Base-by-base conservation (phyloP, 768 basidiomycete genomes). In the Psilocybe cubensis region DNA sequence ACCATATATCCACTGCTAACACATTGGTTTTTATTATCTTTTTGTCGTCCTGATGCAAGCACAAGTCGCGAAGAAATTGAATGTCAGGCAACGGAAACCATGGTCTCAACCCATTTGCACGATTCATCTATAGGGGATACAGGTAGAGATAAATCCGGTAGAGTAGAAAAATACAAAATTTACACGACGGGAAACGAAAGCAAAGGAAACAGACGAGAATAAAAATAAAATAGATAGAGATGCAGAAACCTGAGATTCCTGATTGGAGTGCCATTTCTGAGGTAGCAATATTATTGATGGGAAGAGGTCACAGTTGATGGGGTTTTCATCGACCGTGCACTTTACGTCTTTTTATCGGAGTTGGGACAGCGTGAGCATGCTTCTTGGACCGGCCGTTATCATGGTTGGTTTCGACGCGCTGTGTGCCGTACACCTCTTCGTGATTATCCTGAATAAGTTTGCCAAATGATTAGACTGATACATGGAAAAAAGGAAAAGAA, bases 391-490 rank as follows among this genome's bases (percentile, higher is more conserved):
- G 60, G 44, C 53, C 57, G 27, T 17, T 43, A 23, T 49, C 62
- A 24, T 57, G 57, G 24, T n/a, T n/a, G n/a, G 24, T 43, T 42
- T 65, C 54, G 28, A 62, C 58, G 14, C 59, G 66, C 21, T 56
- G 54, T 50, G 71, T 66, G 17, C 69, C 66, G 53, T 68, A 70
- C 51, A 74, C 59, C 61, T 79, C 76, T 12, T 74, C 72, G 29
- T 68, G 74, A 52, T 79, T 80, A 29, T 70, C 70, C 81, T 84
- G 59, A 29, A 52, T 48, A 33, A 21, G n/a, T n/a, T n/a, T n/a
- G n/a, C n/a, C n/a, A n/a, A n/a, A n/a, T n/a, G n/a, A n/a, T n/a
- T n/a, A n/a, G n/a, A n/a, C n/a, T 17, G 18, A 20, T 38, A 24
- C 20, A 10, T 10, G 20, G 9, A 41, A 10, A 24, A 38, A 40